Evolutionary conservation across 371 early-diverging fungal genomes (phyloP), one percentile per base, ranked within the genome.

Genomic region (Funneliformis caledonium): DNA sequence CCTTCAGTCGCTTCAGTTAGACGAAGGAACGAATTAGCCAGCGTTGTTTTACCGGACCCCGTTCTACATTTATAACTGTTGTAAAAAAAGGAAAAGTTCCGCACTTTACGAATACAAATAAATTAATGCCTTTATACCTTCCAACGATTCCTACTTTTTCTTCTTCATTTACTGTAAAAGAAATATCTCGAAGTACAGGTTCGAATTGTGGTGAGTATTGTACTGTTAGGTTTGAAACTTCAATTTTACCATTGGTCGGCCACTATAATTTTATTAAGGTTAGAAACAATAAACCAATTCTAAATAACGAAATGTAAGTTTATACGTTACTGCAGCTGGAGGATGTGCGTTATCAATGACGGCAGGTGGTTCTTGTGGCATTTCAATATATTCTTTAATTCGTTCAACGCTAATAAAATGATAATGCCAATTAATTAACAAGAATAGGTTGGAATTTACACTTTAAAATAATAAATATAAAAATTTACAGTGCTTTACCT

Each of bases 331-430:
- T n/a, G 87, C 85, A 6, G 88, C 82, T 75, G 92, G 92, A 19
- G 91, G 92, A 80, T 88, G 80, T 1, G 84, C 65, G 0, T 81
- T 88, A 3, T 87, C 84, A 37, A 89, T 85, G 22, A 89, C 82
- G 4, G 90, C 88, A 19, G 91, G 85, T 10, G 95, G 91, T 83
- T 96, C 96, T 84, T 94, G 92, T 62, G 93, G 91, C 83, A 95
- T 91, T 33, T 84, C 84, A 81, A 90, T 87, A 81, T 95, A 97
- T 82, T 97, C 94, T 10, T 90, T 89, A 0, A 96, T 88, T 61
- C 97, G 91, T 83, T 97, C 97, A 10, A 97, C 93, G 11, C 93
- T 84, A 43, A 92, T 89, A 85, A 93, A n/a, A 4, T 95, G 83
- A 96, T 90, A 73, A 16, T 47, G 92, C 62, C 89, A 88, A 16